phyloP scores from a whole-genome alignment of 495 filamentous ascomycete species.

The Lophiotrema nucula region DNA sequence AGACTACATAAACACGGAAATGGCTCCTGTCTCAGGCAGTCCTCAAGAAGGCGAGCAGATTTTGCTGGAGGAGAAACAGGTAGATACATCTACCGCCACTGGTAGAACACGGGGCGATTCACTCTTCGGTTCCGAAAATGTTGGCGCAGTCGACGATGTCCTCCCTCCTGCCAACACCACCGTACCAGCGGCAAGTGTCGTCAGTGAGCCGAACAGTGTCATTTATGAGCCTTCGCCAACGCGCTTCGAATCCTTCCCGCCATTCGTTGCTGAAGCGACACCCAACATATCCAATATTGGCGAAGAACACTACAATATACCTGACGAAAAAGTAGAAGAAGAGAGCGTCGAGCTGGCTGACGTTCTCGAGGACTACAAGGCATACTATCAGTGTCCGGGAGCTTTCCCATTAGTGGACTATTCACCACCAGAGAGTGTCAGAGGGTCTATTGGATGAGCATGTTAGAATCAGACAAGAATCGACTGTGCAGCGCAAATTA shows the following conservation, averaged over 20 bases:
- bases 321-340: background rate
- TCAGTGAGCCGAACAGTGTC: background rate
- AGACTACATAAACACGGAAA: background rate
- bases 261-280: background rate
- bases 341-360: background rate
- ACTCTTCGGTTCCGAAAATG: no score
- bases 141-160: no score
- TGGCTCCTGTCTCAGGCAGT: background rate
- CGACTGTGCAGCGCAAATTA: background rate
- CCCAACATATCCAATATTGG: background rate
- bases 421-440: no score
- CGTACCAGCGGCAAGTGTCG: no score
- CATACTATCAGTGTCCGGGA: background rate
- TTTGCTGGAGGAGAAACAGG: background rate
- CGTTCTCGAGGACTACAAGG: background rate
- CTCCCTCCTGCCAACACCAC: no score
- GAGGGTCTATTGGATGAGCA: background rate
- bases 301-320: no score
- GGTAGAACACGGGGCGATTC: no score
- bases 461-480: background rate
- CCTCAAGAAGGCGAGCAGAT: background rate
- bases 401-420: background rate
- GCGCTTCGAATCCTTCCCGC: background rate
- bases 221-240: background rate
- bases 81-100: background rate